Conservation (phyloP, 495 filamentous ascomycete species). For the Penicillium argentinense region DNA sequence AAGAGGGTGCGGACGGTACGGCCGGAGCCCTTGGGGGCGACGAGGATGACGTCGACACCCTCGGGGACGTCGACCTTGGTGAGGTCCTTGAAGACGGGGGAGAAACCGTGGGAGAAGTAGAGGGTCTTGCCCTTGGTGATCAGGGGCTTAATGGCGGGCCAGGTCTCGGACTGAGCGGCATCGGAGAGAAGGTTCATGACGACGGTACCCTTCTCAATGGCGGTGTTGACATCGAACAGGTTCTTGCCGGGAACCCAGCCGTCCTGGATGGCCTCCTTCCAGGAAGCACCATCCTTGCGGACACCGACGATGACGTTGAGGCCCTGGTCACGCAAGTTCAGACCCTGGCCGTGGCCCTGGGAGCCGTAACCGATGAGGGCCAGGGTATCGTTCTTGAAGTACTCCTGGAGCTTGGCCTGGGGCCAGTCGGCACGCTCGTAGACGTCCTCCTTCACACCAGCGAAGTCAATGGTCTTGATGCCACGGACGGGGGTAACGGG, state of each 20-base stretch:
- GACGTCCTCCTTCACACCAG: conserved; percentile 86
- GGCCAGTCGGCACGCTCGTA: conserved; percentile 99
- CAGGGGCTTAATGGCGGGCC: conserved; percentile 96
- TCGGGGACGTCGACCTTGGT: conserved; percentile 97
- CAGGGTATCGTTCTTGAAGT: conserved; percentile 99
- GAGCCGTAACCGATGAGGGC: conserved; percentile 99
- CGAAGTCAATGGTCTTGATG: conserved; percentile 73
- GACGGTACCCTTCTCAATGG: conserved; percentile 89
- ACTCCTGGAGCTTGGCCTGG: conserved; percentile 95
- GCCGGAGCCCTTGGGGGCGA: conserved; percentile 97
- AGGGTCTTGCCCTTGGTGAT: conserved; percentile 99
- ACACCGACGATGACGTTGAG: conserved; percentile 98
- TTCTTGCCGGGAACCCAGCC: conserved; percentile 98
- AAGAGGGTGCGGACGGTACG: conserved; percentile 97
- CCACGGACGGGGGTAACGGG: conserved; percentile 52
- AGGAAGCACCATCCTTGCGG: conserved; percentile 95
- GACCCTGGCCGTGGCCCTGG: conserved; percentile 97
- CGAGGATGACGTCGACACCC: conserved; percentile 98
- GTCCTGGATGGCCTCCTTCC: conserved; percentile 95
- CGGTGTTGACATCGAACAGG: conserved; percentile 95
- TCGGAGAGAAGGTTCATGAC: conserved; percentile 99
- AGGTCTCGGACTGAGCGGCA: conserved; percentile 96
- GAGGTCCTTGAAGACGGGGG: conserved; percentile 97
- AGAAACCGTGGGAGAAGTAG: conserved; percentile 99
- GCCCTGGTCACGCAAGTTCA: conserved; percentile 98